Evolutionary conservation across 2,329 filamentous ascomycete genomes (phyloP), one percentile per base, ranked within the genome.

Genomic region (Diaporthe australafricana): DNA sequence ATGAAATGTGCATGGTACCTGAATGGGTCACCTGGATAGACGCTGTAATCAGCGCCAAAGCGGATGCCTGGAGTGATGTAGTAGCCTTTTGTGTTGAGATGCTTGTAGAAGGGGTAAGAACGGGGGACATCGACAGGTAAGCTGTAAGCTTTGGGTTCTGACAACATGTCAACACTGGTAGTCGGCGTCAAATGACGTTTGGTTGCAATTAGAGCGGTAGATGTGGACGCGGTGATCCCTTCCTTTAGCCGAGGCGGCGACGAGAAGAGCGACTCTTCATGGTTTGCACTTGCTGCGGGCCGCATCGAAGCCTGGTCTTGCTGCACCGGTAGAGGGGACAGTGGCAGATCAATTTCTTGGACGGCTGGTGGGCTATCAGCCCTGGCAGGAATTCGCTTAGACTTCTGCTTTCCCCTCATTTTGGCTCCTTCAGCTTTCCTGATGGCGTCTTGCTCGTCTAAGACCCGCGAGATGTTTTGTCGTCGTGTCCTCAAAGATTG

Each of bases 1-100:
- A 98, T 88, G 80, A 98, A 98, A 81, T 99, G 96, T 56, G 94
- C 96, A 82, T 99, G 96, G 80, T 97, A 99, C 14, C 96, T 92
- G 66, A 99, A 86, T 1, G 96, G 95, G 80, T 99, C 96, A 56
- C 96, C 96, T 0, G 96, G 96, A 78, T 99, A 99, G 6, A 97
- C 94, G 76, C 95, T 94, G 82, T 97, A 98, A 78, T 96, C 91
- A 77, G 95, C 97, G 32, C 96, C 96, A 78, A 99, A 99, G 32
- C 96, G 93, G 67, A 99, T 87, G 11, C 96, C 96, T 1, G 96
- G 96, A 69, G 95, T 95, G 78, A 96, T 91, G 83, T 93, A 98
- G 83, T 96, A 98, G 63, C 93, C 93, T 22, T 88, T 86, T 9
- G 88, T 86, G 78, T 98, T 94, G 32, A 99, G 85, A 79, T 96